These are phyloP conservation scores for Aspergillus floridensis DNA, from an alignment of 2,329 filamentous ascomycete species.

Conservation along the genomic window DNA sequence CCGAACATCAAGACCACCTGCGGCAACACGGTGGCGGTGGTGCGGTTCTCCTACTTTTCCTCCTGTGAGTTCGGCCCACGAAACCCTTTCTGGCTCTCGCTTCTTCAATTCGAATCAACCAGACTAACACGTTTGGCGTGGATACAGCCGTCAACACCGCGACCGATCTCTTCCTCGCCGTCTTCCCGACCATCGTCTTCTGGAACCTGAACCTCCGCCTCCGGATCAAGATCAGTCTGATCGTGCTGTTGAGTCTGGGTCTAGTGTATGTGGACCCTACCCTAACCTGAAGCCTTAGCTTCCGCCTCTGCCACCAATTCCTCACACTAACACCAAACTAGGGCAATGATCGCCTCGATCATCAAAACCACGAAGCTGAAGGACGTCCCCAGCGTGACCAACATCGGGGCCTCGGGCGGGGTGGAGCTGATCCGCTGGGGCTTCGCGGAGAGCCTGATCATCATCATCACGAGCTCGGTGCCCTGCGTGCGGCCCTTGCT, in stretches of 20 bases:
- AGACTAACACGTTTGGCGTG: conserved; percentile 9
- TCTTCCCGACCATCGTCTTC: conserved; percentile 28
- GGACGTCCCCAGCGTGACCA: conserved; percentile 11
- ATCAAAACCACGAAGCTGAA: conserved; percentile 20
- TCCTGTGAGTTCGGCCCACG: conserved; percentile 19
- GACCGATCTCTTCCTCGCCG: conserved; percentile 27
- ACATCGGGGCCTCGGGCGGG: conserved; percentile 16
- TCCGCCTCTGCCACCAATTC: background rate
- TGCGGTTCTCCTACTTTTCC: conserved; percentile 29
- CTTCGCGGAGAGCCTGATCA: conserved; percentile 29
- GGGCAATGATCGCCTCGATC: conserved; percentile 28
- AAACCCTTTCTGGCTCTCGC: conserved; percentile 14
- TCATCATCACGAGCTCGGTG: conserved; percentile 33
- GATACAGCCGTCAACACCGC: conserved; percentile 24
- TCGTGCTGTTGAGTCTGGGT: conserved; percentile 29
- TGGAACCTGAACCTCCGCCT: conserved; percentile 35
- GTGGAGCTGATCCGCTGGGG: conserved; percentile 28
- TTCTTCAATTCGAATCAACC: conserved; percentile 28
- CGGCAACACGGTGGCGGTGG: conserved; percentile 23
- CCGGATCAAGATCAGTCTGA: conserved; percentile 30
- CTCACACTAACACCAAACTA: background rate
- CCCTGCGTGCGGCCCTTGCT: conserved; percentile 27
- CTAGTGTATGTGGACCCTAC: conserved; percentile 26
- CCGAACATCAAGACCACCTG: conserved; percentile 18
- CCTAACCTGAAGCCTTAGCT: background rate